Base-by-base conservation (phyloP, 2,329 filamentous ascomycete genomes). In the Epichloe aotearoae region DNA sequence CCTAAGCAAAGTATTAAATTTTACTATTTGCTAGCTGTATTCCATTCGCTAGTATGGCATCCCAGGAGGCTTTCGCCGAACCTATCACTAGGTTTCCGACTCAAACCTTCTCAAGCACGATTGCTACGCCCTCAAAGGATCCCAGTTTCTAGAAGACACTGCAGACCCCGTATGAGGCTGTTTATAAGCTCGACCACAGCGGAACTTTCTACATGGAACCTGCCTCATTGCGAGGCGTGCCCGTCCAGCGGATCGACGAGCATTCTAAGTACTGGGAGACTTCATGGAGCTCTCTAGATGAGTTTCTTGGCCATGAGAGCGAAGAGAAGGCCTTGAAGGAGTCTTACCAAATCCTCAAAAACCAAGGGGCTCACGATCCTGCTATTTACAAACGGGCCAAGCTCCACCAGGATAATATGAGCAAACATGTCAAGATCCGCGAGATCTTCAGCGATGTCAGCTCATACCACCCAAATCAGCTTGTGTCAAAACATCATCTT, bases 381-480 rank as follows among this genome's bases (percentile, higher is more conserved):
- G 19, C 5, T 0, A 26, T 58, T 20, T 42, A 43, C 2, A 49
- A 52, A 3, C 50, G 45, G 3, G 33, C 53, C 33, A 65, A 66
- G 46, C 42, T 57, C 0, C 61, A 61, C 37, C 51, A 54, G 10
- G 62, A 67, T 43, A 67, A 64, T 6, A 61, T 65, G 19, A 62
- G 58, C 38, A 68, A 64, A 42, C 63, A 64, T 17, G 55, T 56
- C 4, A 66, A 65, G 37, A 66, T 67, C 20, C 55, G 61, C 3
- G 58, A 67, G 20, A 61, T 68, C 3, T 70, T 70, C 46, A 62
- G 64, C 0, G 48, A 52, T 0, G 47, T 54, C 1, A 56, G 58
- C 2, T 39, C 40, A 0, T 63, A 66, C 11, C 68, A 70, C 41
- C 68, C 67, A 0, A 70, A 70, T 41, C 67, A 69, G 40, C 50